Conservation (phyloP, 345 rosid genomes). For the Aurinia saxatilis region DNA sequence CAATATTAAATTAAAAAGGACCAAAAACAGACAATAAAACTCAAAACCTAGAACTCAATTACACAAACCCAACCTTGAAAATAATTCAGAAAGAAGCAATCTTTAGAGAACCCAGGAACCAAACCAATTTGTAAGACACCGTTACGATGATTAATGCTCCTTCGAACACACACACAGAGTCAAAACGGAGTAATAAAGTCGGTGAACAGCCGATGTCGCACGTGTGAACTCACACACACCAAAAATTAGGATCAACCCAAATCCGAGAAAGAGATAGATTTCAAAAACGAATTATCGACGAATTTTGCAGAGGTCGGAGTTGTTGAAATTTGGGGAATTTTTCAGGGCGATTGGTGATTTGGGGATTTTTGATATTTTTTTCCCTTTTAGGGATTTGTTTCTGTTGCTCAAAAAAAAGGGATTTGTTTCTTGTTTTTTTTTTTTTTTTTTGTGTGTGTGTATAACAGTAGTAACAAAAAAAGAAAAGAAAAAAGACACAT, state of each 20-base stretch:
- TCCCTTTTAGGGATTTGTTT: background rate
- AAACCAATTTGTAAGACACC: too few species aligned
- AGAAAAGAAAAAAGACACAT: constrained; percentile 10
- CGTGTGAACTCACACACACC: constrained; percentile 29
- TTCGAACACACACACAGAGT: constrained; percentile 16
- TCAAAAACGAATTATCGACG: constrained; percentile 10
- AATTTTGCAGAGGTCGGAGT: background rate
- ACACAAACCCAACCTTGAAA: constrained; percentile 13
- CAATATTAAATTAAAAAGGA: background rate
- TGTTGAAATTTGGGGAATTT: constrained; percentile 7
- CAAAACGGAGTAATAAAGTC: constrained; percentile 12
- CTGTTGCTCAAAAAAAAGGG: too few species aligned
- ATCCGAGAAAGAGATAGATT: background rate
- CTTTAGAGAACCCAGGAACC: constrained; percentile 1
- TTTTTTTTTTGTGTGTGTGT: too few species aligned
- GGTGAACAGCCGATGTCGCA: constrained; percentile 25
- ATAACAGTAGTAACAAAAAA: constrained; percentile 1
- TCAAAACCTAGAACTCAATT: constrained; percentile 14
- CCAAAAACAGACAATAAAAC: background rate
- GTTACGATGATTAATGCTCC: constrained; percentile 8
- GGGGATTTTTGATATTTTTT: constrained; percentile 16
- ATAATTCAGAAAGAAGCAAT: constrained; percentile 8
- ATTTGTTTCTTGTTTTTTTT: background rate
- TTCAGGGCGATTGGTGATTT: constrained; percentile 15
- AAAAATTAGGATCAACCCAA: background rate